Percentiles rank a stretch among this genome's conserved stretches.
phyloP scores from a whole-genome alignment of 495 filamentous ascomycete genomes.

The Penicillium arizonense region DNA sequence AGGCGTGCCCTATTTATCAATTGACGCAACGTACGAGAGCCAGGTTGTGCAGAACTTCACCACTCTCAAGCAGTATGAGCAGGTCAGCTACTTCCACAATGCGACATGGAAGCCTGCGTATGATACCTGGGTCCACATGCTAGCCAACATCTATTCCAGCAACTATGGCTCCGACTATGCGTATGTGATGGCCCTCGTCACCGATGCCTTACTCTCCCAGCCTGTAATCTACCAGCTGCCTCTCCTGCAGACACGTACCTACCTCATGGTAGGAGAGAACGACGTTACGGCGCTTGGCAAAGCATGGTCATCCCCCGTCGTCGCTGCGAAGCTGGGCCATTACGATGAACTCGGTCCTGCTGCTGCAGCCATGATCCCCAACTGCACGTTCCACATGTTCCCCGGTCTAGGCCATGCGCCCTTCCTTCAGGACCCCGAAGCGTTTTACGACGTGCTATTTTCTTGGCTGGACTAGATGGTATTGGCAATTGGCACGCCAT shows the following conservation, averaged over 20 bases:
- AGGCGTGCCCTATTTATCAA: slow-evolving; percentile 9
- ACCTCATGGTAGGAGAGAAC: slow-evolving; percentile 9
- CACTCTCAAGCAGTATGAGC: slow-evolving; percentile 8
- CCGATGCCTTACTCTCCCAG: background rate
- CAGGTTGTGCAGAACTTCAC: slow-evolving; percentile 11
- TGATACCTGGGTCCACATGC: slow-evolving; percentile 14
- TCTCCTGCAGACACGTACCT: slow-evolving; percentile 6
- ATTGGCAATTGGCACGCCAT: background rate
- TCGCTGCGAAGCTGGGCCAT: slow-evolving; percentile 9
- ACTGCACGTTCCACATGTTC: slow-evolving; percentile 16
- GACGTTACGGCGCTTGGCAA: slow-evolving; percentile 10
- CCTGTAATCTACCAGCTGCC: background rate
- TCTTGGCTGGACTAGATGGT: slow-evolving; percentile 1
- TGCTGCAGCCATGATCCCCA: slow-evolving; percentile 13
- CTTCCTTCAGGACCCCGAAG: slow-evolving; percentile 14
- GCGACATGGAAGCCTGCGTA: slow-evolving; percentile 13
- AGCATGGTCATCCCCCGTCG: slow-evolving; percentile 4
- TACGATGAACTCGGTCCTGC: slow-evolving; percentile 12
- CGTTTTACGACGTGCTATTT: slow-evolving; percentile 10
- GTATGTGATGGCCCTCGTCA: slow-evolving; percentile 16
- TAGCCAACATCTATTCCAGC: slow-evolving; percentile 12
- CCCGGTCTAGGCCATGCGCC: slow-evolving; percentile 17
- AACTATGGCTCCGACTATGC: slow-evolving; percentile 11
- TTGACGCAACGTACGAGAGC: slow-evolving; percentile 7
- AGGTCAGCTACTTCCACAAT: slow-evolving; percentile 12